Conservation (phyloP, 2,329 filamentous ascomycete species). For the Venturia pyrina region DNA sequence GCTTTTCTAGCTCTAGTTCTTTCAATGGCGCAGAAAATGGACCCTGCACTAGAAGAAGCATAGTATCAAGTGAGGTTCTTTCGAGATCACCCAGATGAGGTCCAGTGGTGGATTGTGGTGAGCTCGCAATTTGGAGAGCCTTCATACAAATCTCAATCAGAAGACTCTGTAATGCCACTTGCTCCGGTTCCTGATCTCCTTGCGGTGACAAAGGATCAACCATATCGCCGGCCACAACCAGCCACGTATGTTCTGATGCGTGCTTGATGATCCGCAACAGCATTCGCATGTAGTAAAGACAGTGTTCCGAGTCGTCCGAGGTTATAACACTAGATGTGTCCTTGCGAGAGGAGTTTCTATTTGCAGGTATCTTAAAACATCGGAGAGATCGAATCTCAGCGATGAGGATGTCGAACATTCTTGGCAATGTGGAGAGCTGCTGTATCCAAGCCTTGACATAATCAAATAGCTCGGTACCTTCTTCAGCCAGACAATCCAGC, state of each 20-base stretch:
- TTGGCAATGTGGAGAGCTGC: constrained; percentile 43
- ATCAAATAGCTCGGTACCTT: constrained; percentile 63
- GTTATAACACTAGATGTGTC: not conserved
- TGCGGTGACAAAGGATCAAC: constrained; percentile 39
- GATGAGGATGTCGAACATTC: constrained; percentile 29
- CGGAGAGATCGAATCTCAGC: constrained; percentile 2
- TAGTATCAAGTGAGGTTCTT: constrained; percentile 56
- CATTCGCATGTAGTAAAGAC: constrained; percentile 67
- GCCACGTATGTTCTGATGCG: constrained; percentile 60
- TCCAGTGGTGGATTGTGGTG: constrained; percentile 27
- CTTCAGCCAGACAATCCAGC: constrained; percentile 66
- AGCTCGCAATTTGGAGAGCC: constrained; percentile 42
- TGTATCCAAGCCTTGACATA: constrained; percentile 75
- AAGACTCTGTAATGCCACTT: constrained; percentile 52
- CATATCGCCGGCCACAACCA: constrained; percentile 54
- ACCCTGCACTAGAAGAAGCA: constrained; percentile 54
- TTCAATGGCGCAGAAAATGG: constrained; percentile 50
- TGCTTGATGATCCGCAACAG: constrained; percentile 63
- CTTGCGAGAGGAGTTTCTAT: constrained; percentile 16
- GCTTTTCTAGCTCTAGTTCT: constrained; percentile 57
- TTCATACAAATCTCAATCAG: constrained; percentile 56
- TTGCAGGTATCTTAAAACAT: constrained; percentile 8
- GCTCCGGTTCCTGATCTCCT: constrained; percentile 33
- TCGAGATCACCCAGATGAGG: constrained; percentile 54
- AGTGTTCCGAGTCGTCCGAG: constrained; percentile 61